Evolutionary conservation across 2,329 filamentous ascomycete genomes (phyloP), one percentile per base, ranked within the genome.

Genomic region (Clarireedia monteithiana): DNA sequence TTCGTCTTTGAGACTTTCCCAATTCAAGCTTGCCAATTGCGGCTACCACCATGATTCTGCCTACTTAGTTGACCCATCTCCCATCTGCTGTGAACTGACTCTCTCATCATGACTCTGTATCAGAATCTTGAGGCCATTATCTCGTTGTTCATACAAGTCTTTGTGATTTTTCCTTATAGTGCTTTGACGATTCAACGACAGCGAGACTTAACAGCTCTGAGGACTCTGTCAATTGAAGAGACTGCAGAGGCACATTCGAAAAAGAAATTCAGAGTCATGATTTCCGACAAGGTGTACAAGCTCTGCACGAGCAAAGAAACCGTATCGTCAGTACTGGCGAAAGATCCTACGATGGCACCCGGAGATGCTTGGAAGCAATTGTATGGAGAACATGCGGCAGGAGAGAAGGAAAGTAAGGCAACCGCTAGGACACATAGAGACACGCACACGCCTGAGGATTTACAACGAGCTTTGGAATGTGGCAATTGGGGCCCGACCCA

Each of bases 401-500:
- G 60, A 48, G 55, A 60, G 26, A 59, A 64, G 20, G 62, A 59
- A n/a, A 62, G 58, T 38, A 59, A 51, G 7, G 53, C 50, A 9
- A 61, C 57, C 15, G 61, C 65, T 6, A 61, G 58, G 45, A 54
- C 55, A 23, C 56, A 67, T 38, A 40, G 60, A 42, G 58, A 61
- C 50, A 50, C 56, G 3, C 42, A 58, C 20, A 63, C 64, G 20
- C 52, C 61, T 2, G 73, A 77, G 48, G 76, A 79, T 30, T 66
- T 87, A 26, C 69, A 80, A 40, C 75, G 72, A 46, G 83, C 84
- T 1, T 70, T 72, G 6, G 66, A 75, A 55, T 89, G 86, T 66
- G 87, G 87, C 2, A 82, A 79, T 52, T 91, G 86, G 81, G 86
- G 85, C 0, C 66, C 75, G 0, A 75, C 77, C 1, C 69, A 75